Base-by-base conservation (phyloP, 2,329 filamentous ascomycete genomes). In the Penicillium capsulatum region DNA sequence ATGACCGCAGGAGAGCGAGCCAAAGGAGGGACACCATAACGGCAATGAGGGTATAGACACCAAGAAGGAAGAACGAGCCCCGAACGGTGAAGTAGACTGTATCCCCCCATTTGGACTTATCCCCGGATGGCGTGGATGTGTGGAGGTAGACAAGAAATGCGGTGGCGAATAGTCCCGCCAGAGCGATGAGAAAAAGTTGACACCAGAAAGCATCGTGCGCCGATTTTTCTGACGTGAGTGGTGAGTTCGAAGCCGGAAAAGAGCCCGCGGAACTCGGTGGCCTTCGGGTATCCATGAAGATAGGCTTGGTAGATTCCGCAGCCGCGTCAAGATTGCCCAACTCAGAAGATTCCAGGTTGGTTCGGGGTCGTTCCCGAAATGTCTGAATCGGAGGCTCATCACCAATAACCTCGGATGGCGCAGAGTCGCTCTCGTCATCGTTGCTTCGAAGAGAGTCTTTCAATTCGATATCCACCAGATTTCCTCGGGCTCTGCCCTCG, bases 11-110 rank as follows among this genome's bases (percentile, higher is more conserved):
- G 1, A 94, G 73, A 1, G 90, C 86, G 45, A 98, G 77, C 92
- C 92, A 98, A 17, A 96, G 66, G 24, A 96, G 73, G 2, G 91
- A 91, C 14, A 97, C 86, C 24, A 94, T 72, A 27, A 96, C 73
- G 1, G 92, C 85, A n/a, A 96, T 83, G 13, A 97, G 64, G 1
- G 92, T 97, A 66, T 97, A 94, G 36, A 92, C 80, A 2, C 87
- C 86, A 29, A 98, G 80, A 50, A 97, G 83, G 58, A 92, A 83
- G 57, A 94, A 92, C 0, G 90, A 96, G 35, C 82, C 81, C 53
- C 86, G 83, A 24, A 98, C 70, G 3, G 87, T 89, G 10, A 85
- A 88, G 65, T 98, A 98, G 42, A 98, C 88, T 1, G 91, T 96
- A 64, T 98, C 92, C 10, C 90, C 91, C 40, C 94, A 77, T 43